Percentiles rank a stretch among this genome's conserved stretches.
phyloP scores from a whole-genome alignment of 2,329 filamentous ascomycete genomes.

The Didymosphaeria variabile region DNA sequence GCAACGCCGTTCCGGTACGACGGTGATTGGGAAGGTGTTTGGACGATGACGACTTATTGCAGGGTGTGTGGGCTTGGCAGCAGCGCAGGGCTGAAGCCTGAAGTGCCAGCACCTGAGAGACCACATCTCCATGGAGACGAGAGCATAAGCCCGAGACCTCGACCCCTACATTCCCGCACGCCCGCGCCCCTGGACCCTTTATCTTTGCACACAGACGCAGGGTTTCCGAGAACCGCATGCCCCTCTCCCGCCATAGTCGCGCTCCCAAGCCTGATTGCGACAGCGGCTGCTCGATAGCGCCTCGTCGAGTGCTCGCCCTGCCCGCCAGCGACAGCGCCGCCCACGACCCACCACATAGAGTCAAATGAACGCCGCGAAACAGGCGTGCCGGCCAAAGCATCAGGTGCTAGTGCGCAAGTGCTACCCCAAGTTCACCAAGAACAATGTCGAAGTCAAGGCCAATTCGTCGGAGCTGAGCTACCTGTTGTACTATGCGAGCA shows the following conservation, averaged over 20 bases:
- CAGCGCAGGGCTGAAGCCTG: constrained; percentile 19
- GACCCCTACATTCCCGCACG: constrained; percentile 16
- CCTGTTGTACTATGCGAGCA: constrained; percentile 94
- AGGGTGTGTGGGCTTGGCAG: constrained; percentile 9
- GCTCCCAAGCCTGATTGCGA: neutral
- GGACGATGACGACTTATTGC: constrained; percentile 9
- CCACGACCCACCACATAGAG: neutral
- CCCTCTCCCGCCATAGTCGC: constrained; percentile 6
- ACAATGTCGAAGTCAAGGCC: constrained; percentile 85
- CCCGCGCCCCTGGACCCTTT: constrained; percentile 7
- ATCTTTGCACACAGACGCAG: constrained; percentile 6
- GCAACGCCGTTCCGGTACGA: neutral
- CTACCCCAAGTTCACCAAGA: constrained; percentile 92
- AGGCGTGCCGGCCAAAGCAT: constrained; percentile 85
- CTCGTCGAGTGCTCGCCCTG: constrained; percentile 3
- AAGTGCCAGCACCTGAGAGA: too few species aligned
- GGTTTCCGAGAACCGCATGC: constrained; percentile 18
- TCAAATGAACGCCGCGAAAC: constrained; percentile 65
- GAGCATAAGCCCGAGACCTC: constrained; percentile 23
- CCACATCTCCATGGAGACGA: constrained; percentile 29
- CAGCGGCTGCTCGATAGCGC: constrained; percentile 1
- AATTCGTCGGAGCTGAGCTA: constrained; percentile 98
- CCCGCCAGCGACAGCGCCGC: neutral
- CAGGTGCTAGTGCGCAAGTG: constrained; percentile 96
- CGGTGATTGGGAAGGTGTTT: constrained; percentile 18